A percentile compares a stretch with the other conserved stretches of the same genome.
Evolutionary conservation across 116 monocot species (phyloP).

Genomic region (Trichopus zeylanicus): DNA sequence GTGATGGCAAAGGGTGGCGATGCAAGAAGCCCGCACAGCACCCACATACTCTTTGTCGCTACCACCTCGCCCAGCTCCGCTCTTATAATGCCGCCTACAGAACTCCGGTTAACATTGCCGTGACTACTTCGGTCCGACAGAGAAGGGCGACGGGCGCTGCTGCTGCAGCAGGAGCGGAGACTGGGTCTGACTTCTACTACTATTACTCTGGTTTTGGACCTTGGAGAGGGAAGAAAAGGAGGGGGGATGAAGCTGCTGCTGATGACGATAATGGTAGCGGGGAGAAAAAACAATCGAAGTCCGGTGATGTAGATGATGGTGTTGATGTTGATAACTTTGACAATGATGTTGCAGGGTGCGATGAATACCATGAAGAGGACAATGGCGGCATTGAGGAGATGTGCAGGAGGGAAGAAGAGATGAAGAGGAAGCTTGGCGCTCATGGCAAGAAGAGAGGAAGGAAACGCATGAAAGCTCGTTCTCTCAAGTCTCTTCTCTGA

Average conservation of each 20-base stretch:
- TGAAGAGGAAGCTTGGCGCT: background rate
- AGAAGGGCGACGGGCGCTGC: background rate
- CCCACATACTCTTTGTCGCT: slow-evolving; percentile 32
- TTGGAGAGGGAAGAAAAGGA: slow-evolving; percentile 17
- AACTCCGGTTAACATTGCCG: no score
- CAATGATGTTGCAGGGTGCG: background rate
- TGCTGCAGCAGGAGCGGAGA: background rate
- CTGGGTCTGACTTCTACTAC: slow-evolving; percentile 12
- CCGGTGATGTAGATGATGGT: background rate
- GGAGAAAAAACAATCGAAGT: background rate
- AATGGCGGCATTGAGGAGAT: slow-evolving; percentile 6
- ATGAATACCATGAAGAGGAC: background rate
- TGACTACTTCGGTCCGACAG: no score
- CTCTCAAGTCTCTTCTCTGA: slow-evolving; percentile 36
- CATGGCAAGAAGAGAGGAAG: slow-evolving; percentile 22
- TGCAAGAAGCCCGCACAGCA: slow-evolving; percentile 31
- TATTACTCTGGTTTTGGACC: slow-evolving; percentile 33
- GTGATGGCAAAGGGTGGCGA: slow-evolving; percentile 42
- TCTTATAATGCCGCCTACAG: slow-evolving; percentile 12
- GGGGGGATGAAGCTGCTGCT: background rate
- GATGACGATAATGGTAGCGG: background rate
- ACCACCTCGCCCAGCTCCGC: slow-evolving; percentile 38
- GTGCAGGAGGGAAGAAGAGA: slow-evolving; percentile 3
- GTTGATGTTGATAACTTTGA: background rate
- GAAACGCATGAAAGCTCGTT: slow-evolving; percentile 33